These are phyloP conservation scores for Oryza brachyantha DNA, from an alignment of 176 grass and related monocot species.

Conservation along the genomic window DNA sequence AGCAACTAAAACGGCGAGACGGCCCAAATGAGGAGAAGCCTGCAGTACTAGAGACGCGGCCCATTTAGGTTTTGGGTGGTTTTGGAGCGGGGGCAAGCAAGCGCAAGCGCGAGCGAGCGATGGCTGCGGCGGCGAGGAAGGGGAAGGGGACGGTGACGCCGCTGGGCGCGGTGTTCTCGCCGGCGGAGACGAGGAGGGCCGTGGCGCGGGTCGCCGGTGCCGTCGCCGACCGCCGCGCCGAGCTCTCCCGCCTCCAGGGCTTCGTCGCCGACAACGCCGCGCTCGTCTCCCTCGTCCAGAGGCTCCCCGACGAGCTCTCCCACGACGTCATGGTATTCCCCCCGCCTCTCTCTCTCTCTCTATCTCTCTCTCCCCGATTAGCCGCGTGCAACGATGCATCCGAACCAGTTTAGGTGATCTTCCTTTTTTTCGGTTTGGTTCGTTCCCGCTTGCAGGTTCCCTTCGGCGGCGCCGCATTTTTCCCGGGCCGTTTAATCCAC, in stretches of 20 bases:
- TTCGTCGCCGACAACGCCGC: constrained; percentile 74
- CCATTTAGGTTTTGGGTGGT: background rate
- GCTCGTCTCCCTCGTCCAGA: constrained; percentile 65
- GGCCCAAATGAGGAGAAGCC: background rate
- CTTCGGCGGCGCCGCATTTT: constrained; percentile 81
- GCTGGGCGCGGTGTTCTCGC: constrained; percentile 57
- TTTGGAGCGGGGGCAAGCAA: background rate
- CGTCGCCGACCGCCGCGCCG: constrained; percentile 43
- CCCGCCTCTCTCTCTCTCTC: background rate
- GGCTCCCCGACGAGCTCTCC: constrained; percentile 76
- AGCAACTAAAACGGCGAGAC: too few species aligned
- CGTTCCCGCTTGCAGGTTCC: constrained; percentile 75
- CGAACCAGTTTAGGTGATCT: background rate
- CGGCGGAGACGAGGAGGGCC: constrained; percentile 64
- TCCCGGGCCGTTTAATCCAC: constrained; percentile 77
- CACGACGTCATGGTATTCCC: constrained; percentile 93
- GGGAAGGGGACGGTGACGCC: constrained; percentile 69
- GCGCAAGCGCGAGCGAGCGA: background rate
- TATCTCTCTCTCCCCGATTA: background rate
- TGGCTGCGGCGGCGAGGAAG: constrained; percentile 47
- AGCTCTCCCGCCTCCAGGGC: constrained; percentile 54
- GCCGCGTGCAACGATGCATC: too few species aligned
- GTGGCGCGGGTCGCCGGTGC: constrained; percentile 48
- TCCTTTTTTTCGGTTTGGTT: background rate
- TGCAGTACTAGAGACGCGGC: too few species aligned